Evolutionary conservation across 495 filamentous ascomycete genomes (phyloP).

Genomic region (Xylaria acuta): DNA sequence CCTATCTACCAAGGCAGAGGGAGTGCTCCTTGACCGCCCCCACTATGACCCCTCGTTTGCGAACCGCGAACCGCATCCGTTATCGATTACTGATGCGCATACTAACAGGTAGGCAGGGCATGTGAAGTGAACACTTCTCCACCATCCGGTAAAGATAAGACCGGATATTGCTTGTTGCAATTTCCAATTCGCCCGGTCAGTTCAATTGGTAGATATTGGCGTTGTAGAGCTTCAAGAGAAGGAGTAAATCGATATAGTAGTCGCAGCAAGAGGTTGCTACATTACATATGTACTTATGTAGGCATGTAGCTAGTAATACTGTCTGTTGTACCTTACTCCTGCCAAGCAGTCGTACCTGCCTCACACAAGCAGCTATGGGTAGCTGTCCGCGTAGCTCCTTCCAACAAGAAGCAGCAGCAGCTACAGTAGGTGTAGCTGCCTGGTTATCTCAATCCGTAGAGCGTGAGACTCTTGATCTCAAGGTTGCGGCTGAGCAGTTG

Average conservation of each 20-base stretch:
- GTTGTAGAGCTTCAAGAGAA: not conserved
- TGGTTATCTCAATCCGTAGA: slow-evolving; percentile 83
- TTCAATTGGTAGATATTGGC: not conserved
- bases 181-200: no score
- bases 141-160: no score
- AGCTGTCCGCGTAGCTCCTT: not conserved
- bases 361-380: not conserved
- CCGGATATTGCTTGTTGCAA: no score
- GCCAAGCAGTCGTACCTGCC: not conserved
- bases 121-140: no score
- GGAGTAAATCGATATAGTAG: not conserved
- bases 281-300: no score
- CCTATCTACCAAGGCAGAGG: no score
- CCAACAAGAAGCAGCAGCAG: not conserved
- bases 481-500: slow-evolving; percentile 60
- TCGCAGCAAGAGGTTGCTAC: not conserved
- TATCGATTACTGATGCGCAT: not conserved
- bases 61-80: not conserved
- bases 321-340: not conserved
- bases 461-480: slow-evolving; percentile 84
- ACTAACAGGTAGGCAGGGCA: not conserved
- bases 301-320: not conserved
- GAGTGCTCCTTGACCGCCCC: not conserved
- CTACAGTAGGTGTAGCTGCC: slow-evolving; percentile 24
- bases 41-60: not conserved